Evolutionary conservation across 164 flowering plant species (phyloP), one percentile per base, ranked within the genome.

Genomic region (Dillenia suffruticosa): DNA sequence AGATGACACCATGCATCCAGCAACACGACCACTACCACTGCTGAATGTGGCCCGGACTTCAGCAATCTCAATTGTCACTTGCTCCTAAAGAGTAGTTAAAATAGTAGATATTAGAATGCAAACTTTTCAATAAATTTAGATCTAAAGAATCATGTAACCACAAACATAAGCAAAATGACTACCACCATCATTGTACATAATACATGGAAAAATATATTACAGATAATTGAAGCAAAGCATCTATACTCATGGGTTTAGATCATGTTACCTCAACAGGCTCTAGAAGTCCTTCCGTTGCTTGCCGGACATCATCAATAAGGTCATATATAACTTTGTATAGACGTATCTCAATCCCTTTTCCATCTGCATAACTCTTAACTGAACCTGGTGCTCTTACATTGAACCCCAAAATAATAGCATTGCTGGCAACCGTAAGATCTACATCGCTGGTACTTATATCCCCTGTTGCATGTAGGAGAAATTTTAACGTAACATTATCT

Each of bases 221-320:
- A n/a, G 45, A 46, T 15, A 32, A 54, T 2, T 46, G 51, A 26
- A 55, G 22, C 15, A 26, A 22, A 63, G 8, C 14, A 26, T 48
- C 52, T 5, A 32, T 32, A 32, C 40, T 0, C 40, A 32, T 32
- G 6, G 40, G 40, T 32, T 32, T 32, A 32, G 14, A 26, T 24
- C 22, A 45, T 46, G 59, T 74, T 62, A 90, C 98, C 97, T 90
- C 96, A 66, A 88, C 84, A 58, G 84, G 69, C 1, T 88, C 92
- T 26, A 93, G 73, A 19, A 93, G 93, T 68, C 96, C 98, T 80
- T 93, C 98, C 98, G 90, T 93, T 52, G 92, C 94, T 59, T 80
- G 79, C 55, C 97, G 74, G 63, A 90, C 75, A 55, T 93, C 94
- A 74, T 90, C 96, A 73, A 93, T 83, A 54, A 93, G 89, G 43